phyloP scores from a whole-genome alignment of 495 filamentous ascomycete genomes.

The Terfezia boudieri region DNA sequence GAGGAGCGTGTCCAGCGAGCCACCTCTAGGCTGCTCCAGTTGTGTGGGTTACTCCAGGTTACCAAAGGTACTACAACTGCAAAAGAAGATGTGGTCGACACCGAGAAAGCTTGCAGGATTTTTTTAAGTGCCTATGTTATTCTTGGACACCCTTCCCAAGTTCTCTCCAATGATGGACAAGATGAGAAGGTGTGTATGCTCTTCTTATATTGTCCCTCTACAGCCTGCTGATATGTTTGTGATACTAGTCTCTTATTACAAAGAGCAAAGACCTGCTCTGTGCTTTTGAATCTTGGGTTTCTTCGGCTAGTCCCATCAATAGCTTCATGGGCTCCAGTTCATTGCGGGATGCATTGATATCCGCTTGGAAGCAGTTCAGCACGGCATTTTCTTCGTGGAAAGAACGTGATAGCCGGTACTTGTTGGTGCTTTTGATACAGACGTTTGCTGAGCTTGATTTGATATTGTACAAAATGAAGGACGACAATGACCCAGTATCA shows the following conservation, averaged over 20 bases:
- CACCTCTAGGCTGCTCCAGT: constrained; percentile 49
- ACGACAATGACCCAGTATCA: constrained; percentile 66
- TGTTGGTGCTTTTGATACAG: constrained; percentile 86
- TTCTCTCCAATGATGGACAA: constrained; percentile 60
- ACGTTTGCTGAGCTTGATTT: constrained; percentile 89
- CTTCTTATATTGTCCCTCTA: not conserved
- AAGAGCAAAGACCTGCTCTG: constrained; percentile 73
- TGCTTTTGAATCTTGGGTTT: constrained; percentile 57
- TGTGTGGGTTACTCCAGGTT: constrained; percentile 48
- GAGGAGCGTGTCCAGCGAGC: constrained; percentile 45
- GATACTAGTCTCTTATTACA: constrained; percentile 46
- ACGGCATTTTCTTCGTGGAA: constrained; percentile 94
- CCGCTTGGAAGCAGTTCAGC: constrained; percentile 55
- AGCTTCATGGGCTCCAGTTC: not conserved
- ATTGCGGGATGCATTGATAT: not conserved
- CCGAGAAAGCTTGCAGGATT: constrained; percentile 60
- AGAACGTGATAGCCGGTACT: constrained; percentile 62
- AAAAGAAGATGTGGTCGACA: constrained; percentile 41
- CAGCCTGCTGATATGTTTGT: constrained; percentile 18
- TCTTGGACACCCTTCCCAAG: constrained; percentile 73
- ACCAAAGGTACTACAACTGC: constrained; percentile 15
- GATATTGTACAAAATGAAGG: constrained; percentile 91
- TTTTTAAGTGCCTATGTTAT: constrained; percentile 89
- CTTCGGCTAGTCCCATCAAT: constrained; percentile 16
- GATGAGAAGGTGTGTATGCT: constrained; percentile 43